phyloP scores from a whole-genome alignment of 2,329 filamentous ascomycete species.

The Hortaea werneckii region DNA sequence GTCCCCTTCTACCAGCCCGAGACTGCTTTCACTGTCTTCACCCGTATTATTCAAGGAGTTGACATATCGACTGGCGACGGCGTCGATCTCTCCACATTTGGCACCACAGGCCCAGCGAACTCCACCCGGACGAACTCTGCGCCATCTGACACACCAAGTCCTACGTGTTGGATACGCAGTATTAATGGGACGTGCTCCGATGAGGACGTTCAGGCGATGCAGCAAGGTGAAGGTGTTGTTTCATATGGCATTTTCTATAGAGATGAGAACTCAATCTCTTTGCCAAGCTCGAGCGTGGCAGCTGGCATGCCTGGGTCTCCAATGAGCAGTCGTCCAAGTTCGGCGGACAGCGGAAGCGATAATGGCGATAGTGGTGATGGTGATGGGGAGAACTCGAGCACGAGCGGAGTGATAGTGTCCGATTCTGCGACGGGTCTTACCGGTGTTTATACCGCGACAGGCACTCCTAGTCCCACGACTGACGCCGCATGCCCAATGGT shows the following conservation, averaged over 20 bases:
- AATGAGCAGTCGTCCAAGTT: constrained; percentile 7
- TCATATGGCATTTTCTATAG: constrained; percentile 50
- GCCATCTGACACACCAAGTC: constrained; percentile 33
- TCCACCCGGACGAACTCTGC: constrained; percentile 47
- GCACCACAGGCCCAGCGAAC: constrained; percentile 48
- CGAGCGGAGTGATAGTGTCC: constrained; percentile 3
- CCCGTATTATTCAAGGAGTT: constrained; percentile 40
- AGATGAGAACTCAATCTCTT: constrained; percentile 26
- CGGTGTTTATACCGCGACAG: constrained; percentile 30
- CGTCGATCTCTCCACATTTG: constrained; percentile 37
- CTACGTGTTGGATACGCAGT: constrained; percentile 52
- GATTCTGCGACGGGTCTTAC: constrained; percentile 16
- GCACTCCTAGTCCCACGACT: constrained; percentile 16
- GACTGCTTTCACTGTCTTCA: constrained; percentile 44
- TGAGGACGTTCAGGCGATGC: constrained; percentile 40
- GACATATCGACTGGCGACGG: constrained; percentile 38
- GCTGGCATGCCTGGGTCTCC: constrained; percentile 25
- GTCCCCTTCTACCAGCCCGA: constrained; percentile 44
- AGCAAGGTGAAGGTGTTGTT: constrained; percentile 43
- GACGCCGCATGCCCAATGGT: background rate
- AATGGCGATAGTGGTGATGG: constrained; percentile 1
- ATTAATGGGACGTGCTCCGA: constrained; percentile 43
- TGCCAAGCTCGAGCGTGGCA: constrained; percentile 23
- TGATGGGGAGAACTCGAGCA: constrained; percentile 1
- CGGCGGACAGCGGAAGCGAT: constrained; percentile 4